Evolutionary conservation across 768 basidiomycete genomes (phyloP), one percentile per base, ranked within the genome.

Genomic region (Symmetrospora coprosmae): DNA sequence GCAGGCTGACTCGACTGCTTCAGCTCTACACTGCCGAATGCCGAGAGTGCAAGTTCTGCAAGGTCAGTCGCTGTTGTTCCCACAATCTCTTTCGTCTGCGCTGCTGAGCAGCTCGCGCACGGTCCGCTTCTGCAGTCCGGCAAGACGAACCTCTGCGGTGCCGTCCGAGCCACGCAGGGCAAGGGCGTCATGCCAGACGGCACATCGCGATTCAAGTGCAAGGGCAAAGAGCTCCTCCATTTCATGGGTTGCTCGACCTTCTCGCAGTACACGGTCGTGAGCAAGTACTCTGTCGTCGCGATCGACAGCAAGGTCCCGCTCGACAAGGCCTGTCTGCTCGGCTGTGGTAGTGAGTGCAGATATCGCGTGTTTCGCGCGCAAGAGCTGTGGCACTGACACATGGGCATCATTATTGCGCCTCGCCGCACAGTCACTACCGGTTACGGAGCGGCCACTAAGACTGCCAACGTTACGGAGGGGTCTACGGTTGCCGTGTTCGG

Each of bases 181-280:
- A 79, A 86, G 71, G 94, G 94, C 53, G 70, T 92, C 23, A 94
- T 99, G 91, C 87, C 92, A 33, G 89, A 97, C 69, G 81, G 79
- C 55, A 83, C 82, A 9, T 78, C 78, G 50, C 87, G 94, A 48
- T 99, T 99, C 82, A 84, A 81, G 49, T 81, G 82, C 74, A 86
- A 85, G 60, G 94, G 91, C 31, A 75, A 92, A 74, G 77, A 82
- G 45, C 79, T 99, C 67, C 78, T 82, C 70, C 92, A 97, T 73
- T 99, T 99, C 69, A 99, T 97, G 94, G 94, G 94, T 40, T 88
- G 85, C 27, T 97, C 92, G 31, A 92, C 94, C 2, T 99, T 99
- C 77, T 94, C 92, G n/a, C 91, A 97, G 72, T 99, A 97, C 77
- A 70, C 94, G 7, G 94, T 99, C 61, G 89, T 99, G 2, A 86